A percentile compares a stretch with the other conserved stretches of the same genome.
Conservation (phyloP, 768 basidiomycete genomes). For the Termitomyces bulborhizus region DNA sequence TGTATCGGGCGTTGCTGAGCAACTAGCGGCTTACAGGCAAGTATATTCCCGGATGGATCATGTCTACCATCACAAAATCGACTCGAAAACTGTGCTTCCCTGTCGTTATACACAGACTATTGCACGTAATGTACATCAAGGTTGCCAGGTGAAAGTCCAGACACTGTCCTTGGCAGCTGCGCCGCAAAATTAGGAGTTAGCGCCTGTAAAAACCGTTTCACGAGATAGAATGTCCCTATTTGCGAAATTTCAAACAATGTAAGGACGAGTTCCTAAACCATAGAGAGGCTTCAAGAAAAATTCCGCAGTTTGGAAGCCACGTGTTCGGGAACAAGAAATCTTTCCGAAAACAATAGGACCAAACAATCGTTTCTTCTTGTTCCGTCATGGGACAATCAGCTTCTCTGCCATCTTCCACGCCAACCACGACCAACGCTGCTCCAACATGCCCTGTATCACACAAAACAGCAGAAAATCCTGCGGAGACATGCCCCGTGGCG, state of each 20-base stretch:
- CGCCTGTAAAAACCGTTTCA: background rate
- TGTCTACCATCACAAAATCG: background rate
- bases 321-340: constrained; percentile 2
- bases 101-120: background rate
- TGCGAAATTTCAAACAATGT: too few species aligned
- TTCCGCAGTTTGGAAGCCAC: background rate
- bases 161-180: background rate
- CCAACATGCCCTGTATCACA: constrained; percentile 24
- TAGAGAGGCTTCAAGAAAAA: too few species aligned
- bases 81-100: background rate
- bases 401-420: constrained; percentile 24
- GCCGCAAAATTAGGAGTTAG: background rate
- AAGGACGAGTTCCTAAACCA: too few species aligned
- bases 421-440: constrained; percentile 17
- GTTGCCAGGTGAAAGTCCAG: background rate
- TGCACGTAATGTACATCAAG: background rate
- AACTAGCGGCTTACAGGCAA: too few species aligned
- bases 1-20: background rate
- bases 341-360: constrained; percentile 6
- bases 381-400: constrained; percentile 38
- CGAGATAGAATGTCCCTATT: too few species aligned
- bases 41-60: background rate
- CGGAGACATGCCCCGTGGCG: constrained; percentile 23
- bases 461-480: background rate
- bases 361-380: constrained; percentile 2